Evolutionary conservation across 768 basidiomycete genomes (phyloP).

Genomic region (Hydnomerulius pinastri): DNA sequence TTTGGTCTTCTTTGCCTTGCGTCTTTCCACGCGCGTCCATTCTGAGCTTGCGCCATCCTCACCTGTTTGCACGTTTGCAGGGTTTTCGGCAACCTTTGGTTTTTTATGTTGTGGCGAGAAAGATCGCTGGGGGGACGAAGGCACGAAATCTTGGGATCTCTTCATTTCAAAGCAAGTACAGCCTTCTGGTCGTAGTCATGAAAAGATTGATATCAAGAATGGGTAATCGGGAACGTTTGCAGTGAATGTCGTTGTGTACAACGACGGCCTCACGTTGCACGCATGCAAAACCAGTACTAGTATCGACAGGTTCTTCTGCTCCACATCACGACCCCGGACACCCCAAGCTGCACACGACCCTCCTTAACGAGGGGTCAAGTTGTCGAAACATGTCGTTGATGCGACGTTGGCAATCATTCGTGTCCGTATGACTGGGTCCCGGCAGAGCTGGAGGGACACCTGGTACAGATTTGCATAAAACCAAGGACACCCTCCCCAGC

Average conservation of each 20-base stretch:
- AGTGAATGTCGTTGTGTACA: background rate
- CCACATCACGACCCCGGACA: too few relatives aligned
- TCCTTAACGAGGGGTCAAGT: too few relatives aligned
- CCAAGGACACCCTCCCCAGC: too few relatives aligned
- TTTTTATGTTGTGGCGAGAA: slow-evolving; percentile 39
- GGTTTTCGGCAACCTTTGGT: slow-evolving; percentile 31
- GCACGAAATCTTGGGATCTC: slow-evolving; percentile 24
- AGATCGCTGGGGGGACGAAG: slow-evolving; percentile 17
- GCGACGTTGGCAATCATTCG: too few relatives aligned
- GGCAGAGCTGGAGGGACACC: too few relatives aligned
- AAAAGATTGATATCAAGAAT: background rate
- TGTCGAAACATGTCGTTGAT: too few relatives aligned
- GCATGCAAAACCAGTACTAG: too few relatives aligned
- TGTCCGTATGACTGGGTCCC: too few relatives aligned
- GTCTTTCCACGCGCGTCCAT: slow-evolving; percentile 74
- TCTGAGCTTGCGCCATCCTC: slow-evolving; percentile 36
- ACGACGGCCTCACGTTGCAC: too few relatives aligned
- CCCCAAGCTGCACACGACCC: too few relatives aligned
- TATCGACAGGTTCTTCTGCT: too few relatives aligned
- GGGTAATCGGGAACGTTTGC: background rate
- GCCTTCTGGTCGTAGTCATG: slow-evolving; percentile 1
- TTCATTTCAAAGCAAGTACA: slow-evolving; percentile 28
- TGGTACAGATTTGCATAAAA: too few relatives aligned
- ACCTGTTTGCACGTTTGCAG: slow-evolving; percentile 12
- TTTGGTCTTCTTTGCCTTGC: slow-evolving; percentile 69